Evolutionary conservation across 1,284 basidiomycete genomes (phyloP).

Genomic region (Leccinum griseonigrum): DNA sequence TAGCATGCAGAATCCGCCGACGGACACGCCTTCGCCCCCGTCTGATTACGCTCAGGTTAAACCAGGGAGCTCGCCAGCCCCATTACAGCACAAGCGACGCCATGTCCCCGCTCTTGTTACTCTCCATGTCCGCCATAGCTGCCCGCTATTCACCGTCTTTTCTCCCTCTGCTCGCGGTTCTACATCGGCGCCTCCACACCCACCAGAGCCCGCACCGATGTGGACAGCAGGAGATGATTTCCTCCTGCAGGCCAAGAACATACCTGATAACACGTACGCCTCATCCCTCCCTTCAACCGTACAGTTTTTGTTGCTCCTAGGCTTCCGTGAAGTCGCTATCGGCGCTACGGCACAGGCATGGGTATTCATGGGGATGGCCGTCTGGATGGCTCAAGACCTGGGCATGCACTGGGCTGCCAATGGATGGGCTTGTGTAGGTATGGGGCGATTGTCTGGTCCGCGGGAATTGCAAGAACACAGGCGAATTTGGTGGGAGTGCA

Average conservation of each 20-base stretch:
- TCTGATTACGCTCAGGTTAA: conserved; percentile 29
- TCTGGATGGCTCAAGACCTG: conserved; percentile 83
- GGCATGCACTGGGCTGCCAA: conserved; percentile 83
- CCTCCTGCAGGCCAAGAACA: conserved; percentile 63
- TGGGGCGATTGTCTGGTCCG: conserved; percentile 58
- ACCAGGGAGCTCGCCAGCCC: conserved; percentile 34
- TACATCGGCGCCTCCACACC: conserved; percentile 40
- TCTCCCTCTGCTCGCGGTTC: conserved; percentile 38
- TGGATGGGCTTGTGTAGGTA: conserved; percentile 58
- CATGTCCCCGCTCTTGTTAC: conserved; percentile 65
- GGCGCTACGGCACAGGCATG: conserved; percentile 87
- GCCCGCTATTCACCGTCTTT: conserved; percentile 58
- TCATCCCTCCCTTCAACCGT: conserved; percentile 65
- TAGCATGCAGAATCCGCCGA: conserved; percentile 26
- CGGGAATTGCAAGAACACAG: conserved; percentile 72
- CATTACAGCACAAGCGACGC: conserved; percentile 40
- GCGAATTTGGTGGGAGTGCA: conserved; percentile 80
- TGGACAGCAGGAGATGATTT: conserved; percentile 81
- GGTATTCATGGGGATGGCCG: conserved; percentile 77
- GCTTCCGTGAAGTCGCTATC: conserved; percentile 81
- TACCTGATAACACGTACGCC: conserved; percentile 68
- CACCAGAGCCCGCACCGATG: conserved; percentile 57
- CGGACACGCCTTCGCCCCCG: conserved; percentile 31
- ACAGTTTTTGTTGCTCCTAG: conserved; percentile 76
- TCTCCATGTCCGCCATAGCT: conserved; percentile 77